Percentiles rank a stretch among this genome's conserved stretches.
Evolutionary conservation across 306 rosid species (phyloP).

Genomic region (Cotoneaster glaucophyllus): DNA sequence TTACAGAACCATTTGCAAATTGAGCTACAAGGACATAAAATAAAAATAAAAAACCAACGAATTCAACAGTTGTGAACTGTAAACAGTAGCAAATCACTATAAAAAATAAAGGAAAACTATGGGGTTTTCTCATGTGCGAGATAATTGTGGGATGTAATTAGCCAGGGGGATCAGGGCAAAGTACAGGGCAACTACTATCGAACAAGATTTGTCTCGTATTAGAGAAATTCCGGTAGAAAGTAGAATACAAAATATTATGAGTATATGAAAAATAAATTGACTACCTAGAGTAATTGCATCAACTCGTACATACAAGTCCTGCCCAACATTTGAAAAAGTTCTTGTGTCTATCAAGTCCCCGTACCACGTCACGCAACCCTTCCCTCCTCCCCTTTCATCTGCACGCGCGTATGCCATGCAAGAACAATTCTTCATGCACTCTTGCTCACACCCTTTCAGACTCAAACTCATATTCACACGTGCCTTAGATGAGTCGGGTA

Average conservation of each 20-base stretch:
- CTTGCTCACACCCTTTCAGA: constrained; percentile 26
- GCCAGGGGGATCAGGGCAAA: too few species aligned
- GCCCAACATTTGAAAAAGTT: constrained; percentile 23
- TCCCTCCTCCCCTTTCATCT: constrained; percentile 23
- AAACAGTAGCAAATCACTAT: too few species aligned
- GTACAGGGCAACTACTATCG: too few species aligned
- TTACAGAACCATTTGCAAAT: constrained; percentile 8
- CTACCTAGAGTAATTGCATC: constrained; percentile 19
- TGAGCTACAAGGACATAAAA: constrained; percentile 7
- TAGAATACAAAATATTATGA: too few species aligned
- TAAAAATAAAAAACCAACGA: not conserved
- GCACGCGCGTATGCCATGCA: constrained; percentile 47
- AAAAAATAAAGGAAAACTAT: too few species aligned
- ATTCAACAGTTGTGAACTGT: too few species aligned
- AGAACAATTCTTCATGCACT: constrained; percentile 43
- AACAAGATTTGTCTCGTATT: too few species aligned
- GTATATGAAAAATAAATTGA: too few species aligned
- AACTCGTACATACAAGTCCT: constrained; percentile 43
- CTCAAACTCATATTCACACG: constrained; percentile 14
- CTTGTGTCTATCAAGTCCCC: constrained; percentile 44
- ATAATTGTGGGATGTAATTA: too few species aligned
- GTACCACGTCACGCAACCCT: constrained; percentile 50
- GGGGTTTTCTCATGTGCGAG: too few species aligned
- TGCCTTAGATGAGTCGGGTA: constrained; percentile 30
- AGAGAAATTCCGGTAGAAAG: too few species aligned